phyloP scores from a whole-genome alignment of 2,329 filamentous ascomycete genomes.

The Polytolypa hystricis region DNA sequence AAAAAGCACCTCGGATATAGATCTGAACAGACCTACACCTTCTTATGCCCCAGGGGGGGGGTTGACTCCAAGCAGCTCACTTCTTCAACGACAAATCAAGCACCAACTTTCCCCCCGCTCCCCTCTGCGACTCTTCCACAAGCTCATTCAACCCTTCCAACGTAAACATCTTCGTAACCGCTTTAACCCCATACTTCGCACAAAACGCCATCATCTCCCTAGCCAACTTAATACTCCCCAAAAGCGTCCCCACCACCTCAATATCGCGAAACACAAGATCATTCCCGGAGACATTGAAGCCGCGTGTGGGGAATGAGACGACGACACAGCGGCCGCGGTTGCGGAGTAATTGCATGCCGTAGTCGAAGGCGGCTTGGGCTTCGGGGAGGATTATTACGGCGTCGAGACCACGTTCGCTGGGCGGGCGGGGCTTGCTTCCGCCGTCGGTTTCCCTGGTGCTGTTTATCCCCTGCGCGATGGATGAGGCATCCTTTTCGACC shows the following conservation, averaged over 20 bases:
- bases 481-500: conserved; percentile 18
- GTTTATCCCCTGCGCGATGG: conserved; percentile 18
- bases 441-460: conserved; percentile 8
- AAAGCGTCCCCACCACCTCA: conserved; percentile 13
- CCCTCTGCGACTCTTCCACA: conserved; percentile 13
- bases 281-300: conserved; percentile 13
- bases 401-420: conserved; percentile 34
- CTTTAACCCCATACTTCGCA: conserved; percentile 10
- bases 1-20: too few relatives aligned
- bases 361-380: conserved; percentile 38
- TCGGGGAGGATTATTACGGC: conserved; percentile 38
- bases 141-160: conserved; percentile 15
- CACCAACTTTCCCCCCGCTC: conserved; percentile 12
- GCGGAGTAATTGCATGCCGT: conserved; percentile 33
- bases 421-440: conserved; percentile 4
- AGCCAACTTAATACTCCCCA: conserved; percentile 12
- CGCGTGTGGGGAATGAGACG: conserved; percentile 35
- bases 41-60: too few relatives aligned
- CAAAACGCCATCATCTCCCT: conserved; percentile 16
- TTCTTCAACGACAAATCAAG: conserved; percentile 5
- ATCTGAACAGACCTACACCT: too few relatives aligned
- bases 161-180: conserved; percentile 12
- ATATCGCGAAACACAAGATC: conserved; percentile 17
- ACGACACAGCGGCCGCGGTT: conserved; percentile 37
- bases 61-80: neutral